A percentile compares a stretch with the other conserved stretches of the same genome.
phyloP scores from a whole-genome alignment of 441 rosid species.

The Eruca vesicaria region DNA sequence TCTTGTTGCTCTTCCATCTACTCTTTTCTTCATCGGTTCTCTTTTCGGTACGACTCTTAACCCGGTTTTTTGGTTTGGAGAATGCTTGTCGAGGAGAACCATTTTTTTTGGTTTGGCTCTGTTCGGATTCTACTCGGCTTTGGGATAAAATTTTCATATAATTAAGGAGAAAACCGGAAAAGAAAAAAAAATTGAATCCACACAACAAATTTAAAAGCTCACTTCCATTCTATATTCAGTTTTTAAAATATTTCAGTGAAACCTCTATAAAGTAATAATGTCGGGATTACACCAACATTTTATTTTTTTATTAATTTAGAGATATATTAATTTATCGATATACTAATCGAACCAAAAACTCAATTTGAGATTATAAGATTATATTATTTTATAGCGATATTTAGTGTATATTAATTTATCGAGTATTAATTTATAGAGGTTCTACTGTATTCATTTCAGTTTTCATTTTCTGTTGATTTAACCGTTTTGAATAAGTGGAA shows the following conservation, averaged over 20 bases:
- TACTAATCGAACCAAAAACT: no score
- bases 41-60: conserved; percentile 35
- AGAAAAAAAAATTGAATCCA: background rate
- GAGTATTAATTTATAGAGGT: no score
- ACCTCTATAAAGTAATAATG: no score
- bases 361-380: no score
- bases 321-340: no score
- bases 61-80: background rate
- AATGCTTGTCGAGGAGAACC: background rate
- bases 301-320: no score
- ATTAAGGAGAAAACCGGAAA: background rate
- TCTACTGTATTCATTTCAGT: no score
- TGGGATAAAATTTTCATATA: background rate
- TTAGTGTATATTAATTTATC: no score
- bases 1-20: conserved; percentile 65
- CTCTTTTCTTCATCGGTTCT: conserved; percentile 67
- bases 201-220: background rate
- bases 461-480: background rate
- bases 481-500: background rate
- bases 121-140: background rate
- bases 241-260: no score
- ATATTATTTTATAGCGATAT: no score
- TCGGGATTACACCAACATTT: no score
- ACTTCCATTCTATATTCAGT: background rate
- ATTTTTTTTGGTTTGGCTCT: background rate